These are phyloP conservation scores for Stereum hirsutum DNA, from an alignment of 1,284 basidiomycete species.

Conservation along the genomic window DNA sequence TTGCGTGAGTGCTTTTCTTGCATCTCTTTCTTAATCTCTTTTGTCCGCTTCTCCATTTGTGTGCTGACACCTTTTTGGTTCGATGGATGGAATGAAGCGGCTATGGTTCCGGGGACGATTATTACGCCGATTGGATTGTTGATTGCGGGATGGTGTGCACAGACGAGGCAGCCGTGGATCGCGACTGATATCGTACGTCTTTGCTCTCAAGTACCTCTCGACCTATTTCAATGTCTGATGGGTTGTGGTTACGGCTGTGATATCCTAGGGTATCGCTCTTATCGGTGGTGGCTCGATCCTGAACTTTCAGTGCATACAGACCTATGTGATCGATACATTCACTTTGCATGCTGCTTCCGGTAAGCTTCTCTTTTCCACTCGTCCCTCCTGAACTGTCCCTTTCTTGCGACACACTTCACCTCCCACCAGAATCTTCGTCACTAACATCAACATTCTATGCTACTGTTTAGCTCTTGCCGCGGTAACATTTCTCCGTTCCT, in stretches of 20 bases:
- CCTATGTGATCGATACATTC: conserved; percentile 60
- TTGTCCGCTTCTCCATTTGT: not conserved
- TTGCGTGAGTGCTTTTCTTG: conserved; percentile 15
- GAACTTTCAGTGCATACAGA: conserved; percentile 49
- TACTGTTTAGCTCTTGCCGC: conserved; percentile 41
- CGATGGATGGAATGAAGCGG: conserved; percentile 25
- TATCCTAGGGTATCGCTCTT: conserved; percentile 41
- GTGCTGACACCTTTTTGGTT: not conserved
- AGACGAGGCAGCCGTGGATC: conserved; percentile 53
- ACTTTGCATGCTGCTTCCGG: conserved; percentile 57
- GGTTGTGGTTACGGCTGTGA: not conserved
- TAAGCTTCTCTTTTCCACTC: conserved; percentile 11
- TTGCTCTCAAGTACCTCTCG: not conserved
- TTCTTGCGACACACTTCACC: not conserved
- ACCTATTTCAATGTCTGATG: not conserved
- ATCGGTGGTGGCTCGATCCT: conserved; percentile 47
- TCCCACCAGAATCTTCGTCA: not conserved
- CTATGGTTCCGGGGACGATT: conserved; percentile 49
- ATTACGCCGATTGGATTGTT: conserved; percentile 52
- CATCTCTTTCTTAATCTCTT: not conserved
- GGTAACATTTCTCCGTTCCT: conserved; percentile 43
- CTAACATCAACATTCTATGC: no score
- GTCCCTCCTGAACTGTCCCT: not conserved
- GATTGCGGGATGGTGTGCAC: conserved; percentile 57
- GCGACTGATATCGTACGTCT: conserved; percentile 49